phyloP scores from a whole-genome alignment of 2,329 filamentous ascomycete species.

The Fusarium proliferatum region DNA sequence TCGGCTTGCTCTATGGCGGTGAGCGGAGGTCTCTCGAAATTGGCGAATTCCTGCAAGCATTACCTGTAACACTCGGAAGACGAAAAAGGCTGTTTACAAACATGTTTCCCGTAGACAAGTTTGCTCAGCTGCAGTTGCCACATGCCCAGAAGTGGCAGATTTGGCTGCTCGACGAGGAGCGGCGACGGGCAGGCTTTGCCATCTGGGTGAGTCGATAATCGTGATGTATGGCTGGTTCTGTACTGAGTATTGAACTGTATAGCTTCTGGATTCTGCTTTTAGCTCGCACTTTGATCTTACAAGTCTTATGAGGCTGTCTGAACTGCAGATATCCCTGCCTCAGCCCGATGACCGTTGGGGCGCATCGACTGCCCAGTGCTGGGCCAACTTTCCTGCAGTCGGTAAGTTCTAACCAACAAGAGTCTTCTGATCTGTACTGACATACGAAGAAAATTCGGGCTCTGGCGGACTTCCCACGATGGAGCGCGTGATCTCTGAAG shows the following conservation, averaged over 20 bases:
- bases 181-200: not conserved
- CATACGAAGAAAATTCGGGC: not conserved
- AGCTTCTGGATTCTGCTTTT: not conserved
- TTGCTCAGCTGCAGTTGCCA: constrained; percentile 5
- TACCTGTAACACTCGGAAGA: not conserved
- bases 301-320: not conserved
- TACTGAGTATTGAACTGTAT: not conserved
- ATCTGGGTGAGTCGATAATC: not conserved
- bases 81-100: constrained; percentile 2
- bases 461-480: constrained; percentile 1
- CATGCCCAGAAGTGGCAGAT: constrained; percentile 9
- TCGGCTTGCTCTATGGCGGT: constrained; percentile 1
- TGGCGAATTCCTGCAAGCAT: not conserved
- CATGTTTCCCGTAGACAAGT: constrained; percentile 14
- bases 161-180: constrained; percentile 3
- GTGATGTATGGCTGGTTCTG: not conserved
- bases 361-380: not conserved
- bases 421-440: not conserved
- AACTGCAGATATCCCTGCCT: constrained; percentile 7
- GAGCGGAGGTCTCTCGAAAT: constrained; percentile 10
- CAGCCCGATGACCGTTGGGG: constrained; percentile 10
- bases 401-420: not conserved
- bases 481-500: not conserved
- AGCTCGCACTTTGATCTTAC: constrained; percentile 2
- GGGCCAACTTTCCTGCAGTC: not conserved